These are phyloP conservation scores for Vitis hybrid DNA, from an alignment of 177 flowering plant genomes.

Conservation along the genomic window DNA sequence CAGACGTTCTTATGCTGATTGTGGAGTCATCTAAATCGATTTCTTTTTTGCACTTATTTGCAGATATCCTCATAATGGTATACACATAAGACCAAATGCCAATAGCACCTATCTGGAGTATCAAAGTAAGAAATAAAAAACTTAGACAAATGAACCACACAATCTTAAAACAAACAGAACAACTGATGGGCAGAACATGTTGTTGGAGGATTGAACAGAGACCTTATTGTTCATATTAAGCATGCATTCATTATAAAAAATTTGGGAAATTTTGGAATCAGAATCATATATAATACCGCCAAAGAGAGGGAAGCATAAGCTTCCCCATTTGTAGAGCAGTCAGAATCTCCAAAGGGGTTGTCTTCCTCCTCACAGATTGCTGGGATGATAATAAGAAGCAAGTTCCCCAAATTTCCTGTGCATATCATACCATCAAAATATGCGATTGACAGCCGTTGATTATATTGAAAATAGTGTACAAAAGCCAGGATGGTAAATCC, in stretches of 20 bases:
- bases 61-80: conserved; percentile 51
- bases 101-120: conserved; percentile 61
- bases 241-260: too few species aligned
- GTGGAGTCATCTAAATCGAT: conserved; percentile 13
- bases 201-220: too few species aligned
- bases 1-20: conserved; percentile 8
- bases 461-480: conserved; percentile 16
- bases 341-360: conserved; percentile 47
- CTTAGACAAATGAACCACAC: not conserved
- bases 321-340: conserved; percentile 32
- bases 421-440: conserved; percentile 36
- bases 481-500: too few species aligned
- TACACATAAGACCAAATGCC: conserved; percentile 73
- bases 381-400: conserved; percentile 47
- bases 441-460: conserved; percentile 28
- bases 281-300: conserved; percentile 33
- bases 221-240: too few species aligned
- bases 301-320: conserved; percentile 54
- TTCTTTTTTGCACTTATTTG: conserved; percentile 22
- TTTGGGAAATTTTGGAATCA: not conserved
- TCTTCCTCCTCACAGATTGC: conserved; percentile 40
- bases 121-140: not conserved
- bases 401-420: conserved; percentile 50
- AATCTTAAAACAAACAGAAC: not conserved
- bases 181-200: too few species aligned